Evolutionary conservation across 148 eudicot genomes (phyloP), one percentile per base, ranked within the genome.

Genomic region (Limonium bicolor): DNA sequence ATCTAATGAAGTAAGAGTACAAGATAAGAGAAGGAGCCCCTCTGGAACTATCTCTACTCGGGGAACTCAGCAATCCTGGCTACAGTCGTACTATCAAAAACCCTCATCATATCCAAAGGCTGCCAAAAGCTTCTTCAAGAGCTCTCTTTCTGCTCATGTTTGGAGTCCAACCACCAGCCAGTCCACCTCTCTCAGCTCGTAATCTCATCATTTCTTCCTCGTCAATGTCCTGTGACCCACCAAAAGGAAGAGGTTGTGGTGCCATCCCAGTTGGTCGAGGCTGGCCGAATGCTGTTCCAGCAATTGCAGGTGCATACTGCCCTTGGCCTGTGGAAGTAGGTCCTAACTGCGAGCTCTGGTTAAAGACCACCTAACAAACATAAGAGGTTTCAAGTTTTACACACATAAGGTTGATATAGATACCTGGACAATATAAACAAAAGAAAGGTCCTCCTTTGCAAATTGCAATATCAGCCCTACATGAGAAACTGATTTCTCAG

Each of bases 61-160:
- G n/a, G n/a, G n/a, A n/a, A n/a, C n/a, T n/a, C n/a, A n/a, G n/a
- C n/a, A n/a, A n/a, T n/a, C n/a, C n/a, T n/a, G n/a, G n/a, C n/a
- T n/a, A n/a, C n/a, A n/a, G n/a, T n/a, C n/a, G n/a, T n/a, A n/a
- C n/a, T n/a, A n/a, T n/a, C n/a, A n/a, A n/a, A n/a, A n/a, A n/a
- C n/a, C n/a, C n/a, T n/a, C n/a, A n/a, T n/a, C n/a, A n/a, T n/a
- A 80, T 25, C 94, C 94, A 88, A 61, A 88, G 71, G 67, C 81
- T 74, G 25, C 74, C 75, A 54, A 83, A 83, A 50, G 96, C 92
- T 70, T 88, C 96, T 58, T 88, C 96, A 7, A 88, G 81, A 11
- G 96, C 86, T 50, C 96, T 68, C 54, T 77, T 88, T 62, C 55
- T 65, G 58, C 78, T 56, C 20, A 83, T 48, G 47, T 83, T 92